Base-by-base conservation (phyloP, 2,329 filamentous ascomycete species). In the Exophiala xenobiotica region DNA sequence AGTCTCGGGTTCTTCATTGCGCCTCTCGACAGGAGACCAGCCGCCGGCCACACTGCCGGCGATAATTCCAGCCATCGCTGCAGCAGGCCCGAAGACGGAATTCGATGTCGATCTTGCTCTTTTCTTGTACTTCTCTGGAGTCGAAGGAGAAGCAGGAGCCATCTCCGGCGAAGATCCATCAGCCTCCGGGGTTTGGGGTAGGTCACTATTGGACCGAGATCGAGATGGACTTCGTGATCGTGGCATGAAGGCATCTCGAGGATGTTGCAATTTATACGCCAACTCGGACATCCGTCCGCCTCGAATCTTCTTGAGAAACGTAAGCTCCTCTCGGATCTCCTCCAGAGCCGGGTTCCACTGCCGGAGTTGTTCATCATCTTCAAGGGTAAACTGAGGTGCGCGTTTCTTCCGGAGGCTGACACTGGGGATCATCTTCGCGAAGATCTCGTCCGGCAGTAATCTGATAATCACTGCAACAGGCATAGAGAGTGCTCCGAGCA, bases 41-140 rank as follows among this genome's bases (percentile, higher is more conserved):
- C 81, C 82, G 35, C 61, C 61, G 35, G 76, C 81, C 58, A 86
- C 77, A 64, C 80, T 83, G 46, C 82, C 82, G n/a, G 82, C 82
- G 29, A 85, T 76, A 41, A 85, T 75, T 59, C 82, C 82, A 19
- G 81, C 82, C 81, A 85, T 84, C 29, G 82, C 82, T 39, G 80
- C 75, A 11, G 80, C 81, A 6, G 82, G 78, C 4, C 78, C 81
- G 58, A 85, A 77, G 1, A 72, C 67, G 2, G 75, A 77, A 65
- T 81, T 85, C 11, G 80, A 83, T 23, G 80, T 75, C 26, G 81
- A 83, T 50, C 82, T 75, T 2, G 72, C 74, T 43, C 78, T 67
- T 44, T 63, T 66, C 49, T 73, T 71, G 7, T 73, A 70, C 11
- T 74, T 78, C 38, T 81, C 79, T 1, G 81, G 80, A 0, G 78